Evolutionary conservation across 148 eudicot genomes (phyloP), one percentile per base, ranked within the genome.

Genomic region (Diospyros kaki): DNA sequence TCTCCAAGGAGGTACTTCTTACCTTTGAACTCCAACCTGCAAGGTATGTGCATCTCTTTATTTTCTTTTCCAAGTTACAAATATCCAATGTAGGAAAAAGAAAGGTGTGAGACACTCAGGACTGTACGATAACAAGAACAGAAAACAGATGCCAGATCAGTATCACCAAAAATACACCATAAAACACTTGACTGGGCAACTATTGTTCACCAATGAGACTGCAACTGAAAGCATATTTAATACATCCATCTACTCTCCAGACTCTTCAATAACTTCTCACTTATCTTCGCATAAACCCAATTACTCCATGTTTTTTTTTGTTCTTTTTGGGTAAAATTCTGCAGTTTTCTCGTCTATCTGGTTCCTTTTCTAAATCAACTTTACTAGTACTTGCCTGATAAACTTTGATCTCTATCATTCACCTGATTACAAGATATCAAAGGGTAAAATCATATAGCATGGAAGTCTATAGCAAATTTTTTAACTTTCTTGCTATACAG

Each of bases 21-120:
- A 13, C 87, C 92, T 86, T 84, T 85, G 17, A 90, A 91, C 85
- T 94, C 96, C 85, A 94, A 82, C 86, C 98, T 94, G 86, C 62
- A 79, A 64, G 75, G 68, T 48, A 60, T 13, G 40, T 52, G 55
- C 39, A 64, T 11, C 64, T 46, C 59, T 48, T 72, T 17, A 58
- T 50, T 15, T 45, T 12, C 9, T 70, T 40, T 71, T 71, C 56
- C 72, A 65, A 14, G 43, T 13, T 67, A 48, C 54, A 45, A 58
- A 59, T 46, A 14, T 60, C 46, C 28, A 70, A 62, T 13, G 50
- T 7, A 48, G 45, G 56, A 50, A 39, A 11, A 48, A 38, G 52
- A 61, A 73, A 28, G 10, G 50, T 14, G 66, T 17, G 28, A 9
- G 58, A 48, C 13, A 39, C 15, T 50, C 46, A 2, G 1, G 9